phyloP scores from a whole-genome alignment of 768 basidiomycete genomes.

The Dictyophora rubrovolvata region DNA sequence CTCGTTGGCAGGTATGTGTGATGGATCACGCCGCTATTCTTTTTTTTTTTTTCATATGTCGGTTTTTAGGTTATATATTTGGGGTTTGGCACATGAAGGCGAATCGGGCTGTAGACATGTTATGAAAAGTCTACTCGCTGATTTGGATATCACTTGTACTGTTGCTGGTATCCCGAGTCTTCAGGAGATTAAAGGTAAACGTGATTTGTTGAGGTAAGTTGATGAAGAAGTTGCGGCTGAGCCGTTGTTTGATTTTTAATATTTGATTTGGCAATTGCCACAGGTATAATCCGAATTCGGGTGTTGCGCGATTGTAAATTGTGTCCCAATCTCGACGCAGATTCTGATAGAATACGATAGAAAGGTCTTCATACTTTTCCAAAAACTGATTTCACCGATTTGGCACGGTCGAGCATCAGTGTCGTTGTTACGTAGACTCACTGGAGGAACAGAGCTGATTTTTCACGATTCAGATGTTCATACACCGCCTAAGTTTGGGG shows the following conservation, averaged over 20 bases:
- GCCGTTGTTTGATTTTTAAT: not conserved
- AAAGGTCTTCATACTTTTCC: too few species aligned
- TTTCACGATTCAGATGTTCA: too few species aligned
- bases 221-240: slow-evolving; percentile 20
- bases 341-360: too few species aligned
- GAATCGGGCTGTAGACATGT: slow-evolving; percentile 44
- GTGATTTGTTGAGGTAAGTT: slow-evolving; percentile 22
- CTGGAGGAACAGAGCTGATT: too few species aligned
- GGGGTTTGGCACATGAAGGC: slow-evolving; percentile 44
- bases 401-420: too few species aligned
- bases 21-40: not conserved
- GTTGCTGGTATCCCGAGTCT: slow-evolving; percentile 28
- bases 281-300: slow-evolving; percentile 24
- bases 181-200: not conserved
- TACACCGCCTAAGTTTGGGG: too few species aligned
- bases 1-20: slow-evolving; percentile 29
- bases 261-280: too few species aligned
- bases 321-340: too few species aligned
- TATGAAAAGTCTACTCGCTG: slow-evolving; percentile 39
- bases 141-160: slow-evolving; percentile 35
- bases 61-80: slow-evolving; percentile 26
- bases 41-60: not conserved
- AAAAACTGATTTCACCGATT: too few species aligned
- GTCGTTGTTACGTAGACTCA: too few species aligned
- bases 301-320: slow-evolving; percentile 9